Evolutionary conservation across 1,139 yeast genomes (phyloP).

Genomic region (Arxiozyma telluris): DNA sequence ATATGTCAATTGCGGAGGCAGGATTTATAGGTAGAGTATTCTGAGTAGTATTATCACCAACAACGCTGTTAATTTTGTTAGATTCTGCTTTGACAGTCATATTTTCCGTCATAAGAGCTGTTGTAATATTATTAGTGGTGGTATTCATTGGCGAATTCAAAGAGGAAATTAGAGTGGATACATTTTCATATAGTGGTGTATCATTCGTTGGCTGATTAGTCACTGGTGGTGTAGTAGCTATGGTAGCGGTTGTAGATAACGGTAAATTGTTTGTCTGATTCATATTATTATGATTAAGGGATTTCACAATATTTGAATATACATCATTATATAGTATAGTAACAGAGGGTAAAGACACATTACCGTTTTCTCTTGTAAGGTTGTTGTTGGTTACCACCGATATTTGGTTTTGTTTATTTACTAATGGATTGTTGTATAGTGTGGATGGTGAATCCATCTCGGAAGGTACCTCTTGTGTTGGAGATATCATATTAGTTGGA

Average conservation of each 20-base stretch:
- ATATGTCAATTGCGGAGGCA: not conserved
- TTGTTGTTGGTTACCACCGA: not conserved
- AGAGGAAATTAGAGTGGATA: constrained; percentile 15
- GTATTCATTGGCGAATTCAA: constrained; percentile 1
- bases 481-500: not conserved
- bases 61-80: not conserved
- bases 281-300: not conserved
- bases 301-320: not conserved
- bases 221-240: constrained; percentile 1
- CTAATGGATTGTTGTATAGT: not conserved
- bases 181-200: constrained; percentile 9
- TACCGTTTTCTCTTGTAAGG: not conserved
- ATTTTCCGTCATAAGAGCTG: not conserved
- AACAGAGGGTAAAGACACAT: not conserved
- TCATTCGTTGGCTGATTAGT: not conserved
- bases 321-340: not conserved
- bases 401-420: not conserved
- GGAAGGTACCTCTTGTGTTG: not conserved
- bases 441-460: not conserved
- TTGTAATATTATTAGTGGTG: not conserved
- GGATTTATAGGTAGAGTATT: not conserved
- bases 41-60: not conserved
- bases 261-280: not conserved
- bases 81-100: not conserved
- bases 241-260: not conserved